Conservation (phyloP, 495 filamentous ascomycete species). For the Collariella sp. region DNA sequence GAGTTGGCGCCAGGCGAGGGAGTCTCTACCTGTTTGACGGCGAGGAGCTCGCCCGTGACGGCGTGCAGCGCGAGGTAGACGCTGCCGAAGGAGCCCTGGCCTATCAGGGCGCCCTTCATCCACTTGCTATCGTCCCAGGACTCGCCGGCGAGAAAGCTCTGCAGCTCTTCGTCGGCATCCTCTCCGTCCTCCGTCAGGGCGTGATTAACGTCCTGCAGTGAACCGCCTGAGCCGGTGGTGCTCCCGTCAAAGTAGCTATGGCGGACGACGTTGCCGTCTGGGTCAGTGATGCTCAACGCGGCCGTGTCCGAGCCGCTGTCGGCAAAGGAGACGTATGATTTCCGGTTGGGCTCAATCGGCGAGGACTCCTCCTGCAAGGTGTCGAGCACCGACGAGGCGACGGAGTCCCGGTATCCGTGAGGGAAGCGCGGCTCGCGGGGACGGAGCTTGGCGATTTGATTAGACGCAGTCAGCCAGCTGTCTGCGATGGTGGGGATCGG, state of each 20-base stretch:
- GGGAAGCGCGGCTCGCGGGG: constrained; percentile 33
- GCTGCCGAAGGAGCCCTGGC: constrained; percentile 92
- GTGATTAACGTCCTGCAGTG: constrained; percentile 47
- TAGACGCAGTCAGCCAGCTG: constrained; percentile 67
- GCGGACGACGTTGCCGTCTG: constrained; percentile 55
- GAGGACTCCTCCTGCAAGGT: constrained; percentile 76
- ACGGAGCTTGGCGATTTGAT: constrained; percentile 42
- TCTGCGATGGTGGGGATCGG: constrained; percentile 96
- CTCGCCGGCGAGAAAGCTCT: constrained; percentile 78
- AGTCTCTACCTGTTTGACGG: constrained; percentile 96
- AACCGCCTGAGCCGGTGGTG: constrained; percentile 55
- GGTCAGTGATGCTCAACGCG: constrained; percentile 60
- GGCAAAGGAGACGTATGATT: constrained; percentile 88
- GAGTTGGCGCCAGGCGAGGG: constrained; percentile 71
- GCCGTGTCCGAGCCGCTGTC: constrained; percentile 67
- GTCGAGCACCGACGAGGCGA: constrained; percentile 80
- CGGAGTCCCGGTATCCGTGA: constrained; percentile 67
- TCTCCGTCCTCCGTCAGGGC: constrained; percentile 81
- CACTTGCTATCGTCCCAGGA: constrained; percentile 93
- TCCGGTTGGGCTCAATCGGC: constrained; percentile 78
- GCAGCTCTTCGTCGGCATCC: constrained; percentile 69
- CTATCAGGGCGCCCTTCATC: constrained; percentile 98
- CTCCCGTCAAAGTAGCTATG: constrained; percentile 83
- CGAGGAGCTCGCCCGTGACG: constrained; percentile 94
- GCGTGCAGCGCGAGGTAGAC: constrained; percentile 96